Conservation (phyloP, 805 yeast genomes). For the Hanseniaspora guilliermondii region DNA sequence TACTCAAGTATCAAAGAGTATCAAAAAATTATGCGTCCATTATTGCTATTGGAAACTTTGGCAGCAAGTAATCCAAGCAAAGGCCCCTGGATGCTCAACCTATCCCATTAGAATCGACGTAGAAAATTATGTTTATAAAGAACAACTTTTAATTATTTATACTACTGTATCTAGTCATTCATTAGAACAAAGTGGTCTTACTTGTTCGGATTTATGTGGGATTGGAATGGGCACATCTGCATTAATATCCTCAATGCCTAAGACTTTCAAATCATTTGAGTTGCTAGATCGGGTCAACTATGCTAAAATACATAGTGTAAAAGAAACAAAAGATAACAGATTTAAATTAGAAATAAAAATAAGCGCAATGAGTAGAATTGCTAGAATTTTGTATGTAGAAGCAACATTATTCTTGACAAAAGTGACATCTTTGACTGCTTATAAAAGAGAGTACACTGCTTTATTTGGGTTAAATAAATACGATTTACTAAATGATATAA, state of each 20-base stretch:
- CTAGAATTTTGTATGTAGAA: conserved; percentile 46
- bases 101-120: conserved; percentile 53
- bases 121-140: conserved; percentile 72
- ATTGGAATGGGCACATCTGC: conserved; percentile 17
- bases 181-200: conserved; percentile 41
- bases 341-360: conserved; percentile 68
- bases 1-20: conserved; percentile 57
- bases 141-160: conserved; percentile 76
- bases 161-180: conserved; percentile 49
- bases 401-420: conserved; percentile 55
- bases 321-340: conserved; percentile 47
- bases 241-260: conserved; percentile 26
- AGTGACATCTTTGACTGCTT: conserved; percentile 76
- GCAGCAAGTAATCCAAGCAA: conserved; percentile 73
- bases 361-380: conserved; percentile 34
- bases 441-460: conserved; percentile 85
- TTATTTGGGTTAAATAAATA: conserved; percentile 71
- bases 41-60: conserved; percentile 81
- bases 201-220: conserved; percentile 68
- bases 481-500: conserved; percentile 53
- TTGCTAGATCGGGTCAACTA: conserved; percentile 22
- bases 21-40: conserved; percentile 58
- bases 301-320: conserved; percentile 68
- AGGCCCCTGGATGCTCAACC: conserved; percentile 38
- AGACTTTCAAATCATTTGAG: conserved; percentile 37